Evolutionary conservation across 192 early-diverging fungal genomes (phyloP).

Genomic region (Coemansia nantahalensis): DNA sequence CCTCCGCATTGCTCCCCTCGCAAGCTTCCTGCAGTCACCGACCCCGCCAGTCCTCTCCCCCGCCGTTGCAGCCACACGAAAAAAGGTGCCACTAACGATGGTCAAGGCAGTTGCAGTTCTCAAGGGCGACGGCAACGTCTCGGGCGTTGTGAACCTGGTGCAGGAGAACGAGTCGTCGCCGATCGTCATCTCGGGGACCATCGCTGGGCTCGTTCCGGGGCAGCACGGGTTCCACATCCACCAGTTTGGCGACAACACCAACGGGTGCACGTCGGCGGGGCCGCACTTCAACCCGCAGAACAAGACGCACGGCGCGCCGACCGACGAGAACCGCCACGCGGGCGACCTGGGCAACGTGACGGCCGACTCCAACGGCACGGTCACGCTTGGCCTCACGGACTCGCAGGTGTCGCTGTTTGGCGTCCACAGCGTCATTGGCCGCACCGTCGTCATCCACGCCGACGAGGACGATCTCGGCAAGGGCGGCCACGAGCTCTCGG

Average conservation of each 20-base stretch:
- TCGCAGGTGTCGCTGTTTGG: conserved; percentile 71
- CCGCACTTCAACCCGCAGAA: conserved; percentile 82
- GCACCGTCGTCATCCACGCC: conserved; percentile 83
- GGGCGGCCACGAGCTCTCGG: conserved; percentile 69
- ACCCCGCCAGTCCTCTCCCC: too few species aligned
- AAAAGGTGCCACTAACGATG: conserved; percentile 58
- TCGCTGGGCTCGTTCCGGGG: conserved; percentile 66
- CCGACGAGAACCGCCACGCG: conserved; percentile 67
- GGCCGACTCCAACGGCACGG: conserved; percentile 58
- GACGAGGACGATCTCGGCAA: conserved; percentile 83
- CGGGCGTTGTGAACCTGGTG: conserved; percentile 68
- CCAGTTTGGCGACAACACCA: conserved; percentile 68
- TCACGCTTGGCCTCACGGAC: conserved; percentile 57
- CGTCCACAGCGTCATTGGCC: conserved; percentile 71
- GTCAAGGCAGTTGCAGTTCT: conserved; percentile 82
- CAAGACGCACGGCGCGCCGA: conserved; percentile 77
- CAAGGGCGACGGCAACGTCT: conserved; percentile 63
- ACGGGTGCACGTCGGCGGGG: conserved; percentile 83
- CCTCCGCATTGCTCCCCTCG: too few species aligned
- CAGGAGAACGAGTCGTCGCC: conserved; percentile 63
- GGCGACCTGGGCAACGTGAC: conserved; percentile 90
- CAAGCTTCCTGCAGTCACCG: too few species aligned
- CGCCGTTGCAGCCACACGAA: too few species aligned
- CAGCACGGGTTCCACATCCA: conserved; percentile 91
- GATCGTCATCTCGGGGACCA: conserved; percentile 55